Evolutionary conservation across 495 filamentous ascomycete species (phyloP), one percentile per base, ranked within the genome.

Genomic region (Mytilinidion resinicola): DNA sequence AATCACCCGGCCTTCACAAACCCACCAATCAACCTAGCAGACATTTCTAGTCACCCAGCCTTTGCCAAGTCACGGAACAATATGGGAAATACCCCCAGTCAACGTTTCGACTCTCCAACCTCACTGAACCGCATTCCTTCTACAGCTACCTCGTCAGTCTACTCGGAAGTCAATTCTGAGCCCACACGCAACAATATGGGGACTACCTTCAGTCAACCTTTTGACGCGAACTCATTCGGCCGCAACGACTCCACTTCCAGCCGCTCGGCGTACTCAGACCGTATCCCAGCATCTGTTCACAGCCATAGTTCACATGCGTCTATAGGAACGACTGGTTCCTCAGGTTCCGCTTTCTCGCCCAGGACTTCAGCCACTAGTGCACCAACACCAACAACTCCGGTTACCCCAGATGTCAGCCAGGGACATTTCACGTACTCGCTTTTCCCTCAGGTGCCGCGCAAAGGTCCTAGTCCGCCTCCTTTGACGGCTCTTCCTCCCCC

Each of bases 241-340:
- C 43, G 54, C 48, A 44, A 38, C 41, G 15, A 57, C 33, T 34
- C 38, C 53, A 17, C 53, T 37, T 17, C 61, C 47, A 53, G 46
- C 38, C 53, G 63, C 36, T 66, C 63, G 4, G 50, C 56, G 10
- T 66, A 66, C 36, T 66, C 63, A 0, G 59, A 62, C 21, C 39
- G 30, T 30, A 34, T 56, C 5, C 49, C 63, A 4, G 55, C 55
- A n/a, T 66, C 63, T 9, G 19, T 62, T 5, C 62, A 61, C 59
- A 58, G 63, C 46, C 55, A 30, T 48, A 62, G 30, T 66, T 59
- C 8, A 54, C 9, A 17, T 50, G 25, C 25, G 25, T 30, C 25
- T 6, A 6, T 30, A 2, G 25, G 25, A 30, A 30, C 51, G 5
- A 56, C 63, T 39, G 20, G 12, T 8, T 33, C 44, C 43, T 53